phyloP scores from a whole-genome alignment of 1,284 basidiomycete genomes.

The Takashimella tepidaria region DNA sequence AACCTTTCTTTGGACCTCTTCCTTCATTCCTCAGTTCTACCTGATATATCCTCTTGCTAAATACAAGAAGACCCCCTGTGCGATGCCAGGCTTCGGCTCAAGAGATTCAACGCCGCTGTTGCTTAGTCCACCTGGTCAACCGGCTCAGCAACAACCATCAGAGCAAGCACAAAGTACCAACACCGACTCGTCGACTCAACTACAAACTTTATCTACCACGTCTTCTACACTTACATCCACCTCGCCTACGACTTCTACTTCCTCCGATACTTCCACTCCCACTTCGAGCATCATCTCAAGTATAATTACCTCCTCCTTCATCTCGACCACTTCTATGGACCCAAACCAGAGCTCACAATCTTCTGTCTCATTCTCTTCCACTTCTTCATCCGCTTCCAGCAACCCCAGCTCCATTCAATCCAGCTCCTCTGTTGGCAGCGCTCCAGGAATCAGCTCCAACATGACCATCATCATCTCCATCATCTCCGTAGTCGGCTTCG shows the following conservation, averaged over 20 bases:
- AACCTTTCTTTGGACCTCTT: no score
- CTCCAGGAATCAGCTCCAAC: background rate
- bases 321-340: no score
- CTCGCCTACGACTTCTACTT: background rate
- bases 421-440: constrained; percentile 2
- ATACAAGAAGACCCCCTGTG: no score
- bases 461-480: constrained; percentile 22
- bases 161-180: background rate
- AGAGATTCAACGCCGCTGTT: constrained; percentile 1
- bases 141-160: background rate
- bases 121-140: background rate
- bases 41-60: no score
- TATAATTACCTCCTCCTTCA: background rate
- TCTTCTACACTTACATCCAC: background rate
- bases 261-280: background rate
- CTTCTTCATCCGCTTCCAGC: no score
- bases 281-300: background rate
- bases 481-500: background rate
- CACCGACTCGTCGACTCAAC: constrained; percentile 4
- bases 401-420: constrained; percentile 5
- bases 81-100: background rate
- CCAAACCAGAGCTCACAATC: no score
- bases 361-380: no score
- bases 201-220: background rate
- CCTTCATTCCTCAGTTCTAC: no score